Conservation (phyloP, 2,329 filamentous ascomycete species). For the Trichoderma simmonsii region DNA sequence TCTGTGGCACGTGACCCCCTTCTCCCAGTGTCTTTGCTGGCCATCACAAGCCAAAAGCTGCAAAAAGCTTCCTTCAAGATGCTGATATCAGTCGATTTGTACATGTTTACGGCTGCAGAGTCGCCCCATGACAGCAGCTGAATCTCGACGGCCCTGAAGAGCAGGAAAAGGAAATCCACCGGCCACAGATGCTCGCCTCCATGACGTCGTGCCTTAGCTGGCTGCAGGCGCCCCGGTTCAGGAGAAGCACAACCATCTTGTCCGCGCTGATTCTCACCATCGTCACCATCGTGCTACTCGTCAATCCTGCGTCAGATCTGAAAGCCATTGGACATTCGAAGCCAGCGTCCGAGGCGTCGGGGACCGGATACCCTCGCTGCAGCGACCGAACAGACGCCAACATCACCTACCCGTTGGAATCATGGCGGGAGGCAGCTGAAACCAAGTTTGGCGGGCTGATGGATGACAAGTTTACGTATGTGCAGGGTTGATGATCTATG, state of each 20-base stretch:
- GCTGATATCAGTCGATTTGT: neutral
- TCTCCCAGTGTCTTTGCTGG: neutral
- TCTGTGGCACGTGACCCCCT: neutral
- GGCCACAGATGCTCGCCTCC: neutral
- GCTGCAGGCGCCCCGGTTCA: slow-evolving; percentile 17
- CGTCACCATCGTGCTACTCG: slow-evolving; percentile 10
- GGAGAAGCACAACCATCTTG: slow-evolving; percentile 14
- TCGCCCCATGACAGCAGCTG: neutral
- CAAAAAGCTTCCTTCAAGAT: neutral
- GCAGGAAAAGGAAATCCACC: neutral
- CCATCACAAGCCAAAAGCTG: neutral
- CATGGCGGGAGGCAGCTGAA: slow-evolving; percentile 17
- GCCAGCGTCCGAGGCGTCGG: neutral
- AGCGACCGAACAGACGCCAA: neutral
- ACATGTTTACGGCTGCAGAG: neutral
- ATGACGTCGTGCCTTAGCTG: slow-evolving; percentile 15
- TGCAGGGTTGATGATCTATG: neutral
- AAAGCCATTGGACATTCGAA: neutral
- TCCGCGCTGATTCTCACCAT: slow-evolving; percentile 7
- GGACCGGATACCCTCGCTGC: slow-evolving; percentile 1
- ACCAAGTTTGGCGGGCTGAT: slow-evolving; percentile 26
- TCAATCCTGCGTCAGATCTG: neutral
- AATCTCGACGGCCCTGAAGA: neutral
- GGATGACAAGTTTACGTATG: slow-evolving; percentile 35
- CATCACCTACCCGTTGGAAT: neutral